phyloP scores from a whole-genome alignment of 148 eudicot species.

The Camellia japonica region DNA sequence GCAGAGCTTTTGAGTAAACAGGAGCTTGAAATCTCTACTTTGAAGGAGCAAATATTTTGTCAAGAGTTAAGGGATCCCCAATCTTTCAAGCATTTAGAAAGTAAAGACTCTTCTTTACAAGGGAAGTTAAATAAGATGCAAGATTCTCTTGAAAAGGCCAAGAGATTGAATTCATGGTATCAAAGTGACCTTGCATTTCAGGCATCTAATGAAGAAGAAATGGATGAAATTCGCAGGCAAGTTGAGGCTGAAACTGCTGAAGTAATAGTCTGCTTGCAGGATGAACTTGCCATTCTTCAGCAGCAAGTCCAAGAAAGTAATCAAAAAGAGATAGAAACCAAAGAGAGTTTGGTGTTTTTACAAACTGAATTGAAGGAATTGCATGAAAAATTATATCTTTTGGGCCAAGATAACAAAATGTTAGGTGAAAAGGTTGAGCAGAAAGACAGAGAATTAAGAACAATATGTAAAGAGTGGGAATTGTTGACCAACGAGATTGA shows the following conservation, averaged over 20 bases:
- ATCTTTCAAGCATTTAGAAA: constrained; percentile 30
- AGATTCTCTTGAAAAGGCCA: constrained; percentile 89
- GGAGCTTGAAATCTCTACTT: constrained; percentile 50
- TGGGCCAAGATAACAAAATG: constrained; percentile 45
- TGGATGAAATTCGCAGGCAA: constrained; percentile 79
- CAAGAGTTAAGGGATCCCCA: constrained; percentile 34
- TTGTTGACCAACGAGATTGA: constrained; percentile 55
- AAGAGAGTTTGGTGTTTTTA: constrained; percentile 35
- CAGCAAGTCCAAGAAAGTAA: constrained; percentile 62
- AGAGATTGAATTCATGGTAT: constrained; percentile 54
- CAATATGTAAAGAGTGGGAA: constrained; percentile 52
- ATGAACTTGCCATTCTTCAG: constrained; percentile 78
- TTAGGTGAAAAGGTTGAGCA: constrained; percentile 40
- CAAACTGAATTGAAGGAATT: constrained; percentile 43
- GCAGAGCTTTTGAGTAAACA: constrained; percentile 47
- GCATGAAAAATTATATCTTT: constrained; percentile 31
- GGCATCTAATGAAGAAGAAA: constrained; percentile 69
- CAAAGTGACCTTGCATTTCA: constrained; percentile 62
- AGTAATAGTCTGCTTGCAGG: constrained; percentile 93
- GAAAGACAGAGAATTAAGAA: constrained; percentile 50
- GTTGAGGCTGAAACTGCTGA: constrained; percentile 97
- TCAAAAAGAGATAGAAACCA: constrained; percentile 53
- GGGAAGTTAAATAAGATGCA: constrained; percentile 74
- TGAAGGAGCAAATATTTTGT: constrained; percentile 36
- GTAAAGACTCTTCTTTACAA: constrained; percentile 52